Evolutionary conservation across 2,329 filamentous ascomycete genomes (phyloP), one percentile per base, ranked within the genome.

Genomic region (Parastagonospora nodorum): DNA sequence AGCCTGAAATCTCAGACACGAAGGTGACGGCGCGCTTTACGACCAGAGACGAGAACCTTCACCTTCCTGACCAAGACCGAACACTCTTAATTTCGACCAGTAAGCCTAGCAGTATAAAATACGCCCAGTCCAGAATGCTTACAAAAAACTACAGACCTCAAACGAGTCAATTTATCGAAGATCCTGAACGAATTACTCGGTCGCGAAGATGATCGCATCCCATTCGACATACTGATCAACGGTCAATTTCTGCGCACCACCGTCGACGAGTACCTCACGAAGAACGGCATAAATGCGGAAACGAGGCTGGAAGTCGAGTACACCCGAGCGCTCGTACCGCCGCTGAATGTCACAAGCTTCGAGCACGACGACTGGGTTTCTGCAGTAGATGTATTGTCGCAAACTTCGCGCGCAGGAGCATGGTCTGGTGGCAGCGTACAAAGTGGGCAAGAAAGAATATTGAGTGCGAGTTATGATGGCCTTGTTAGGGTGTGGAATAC

Each of bases 281-380:
- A 86, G 55, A 89, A 94, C 67, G 93, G 93, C 42, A 87, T 97
- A 54, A 96, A 91, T 15, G 84, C 91, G 36, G 94, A 99, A 78
- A 89, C 88, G 4, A 93, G 88, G 4, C 78, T 99, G 45, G 88
- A 88, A 31, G 83, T 99, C 50, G 92, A 97, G 78, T 99, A 97
- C 75, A 91, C 97, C 31, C 88, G 92, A 65, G 94, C 92, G 57
- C 79, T 97, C 62, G 86, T 97, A 53, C 94, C 94, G 7, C 94
- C 94, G 14, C 82, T 89, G 31, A 93, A 94, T 73, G 87, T 96
- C 63, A 88, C 92, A 10, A 94, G 89, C 69, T 99, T 96, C 72
- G 88, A 97, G 77, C 93, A 99, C 73, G 92, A 99, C 68, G 94
- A 97, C 74, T 99, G 94, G 94, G 89, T 99, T 42, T 90, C 90